phyloP scores from a whole-genome alignment of 805 yeast species.

The Ogataea trehalophila region DNA sequence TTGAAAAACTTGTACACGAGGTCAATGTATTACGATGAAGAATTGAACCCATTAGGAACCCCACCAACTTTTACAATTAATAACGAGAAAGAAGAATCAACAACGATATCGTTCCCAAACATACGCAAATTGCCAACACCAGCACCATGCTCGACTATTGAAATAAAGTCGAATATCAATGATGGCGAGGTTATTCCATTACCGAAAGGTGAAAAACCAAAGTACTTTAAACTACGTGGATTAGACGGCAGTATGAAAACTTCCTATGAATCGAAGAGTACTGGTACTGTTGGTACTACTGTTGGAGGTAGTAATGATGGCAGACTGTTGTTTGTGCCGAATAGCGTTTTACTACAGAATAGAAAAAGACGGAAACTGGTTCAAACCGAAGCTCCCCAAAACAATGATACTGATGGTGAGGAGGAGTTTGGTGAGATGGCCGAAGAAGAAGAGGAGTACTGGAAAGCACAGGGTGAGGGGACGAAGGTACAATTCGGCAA shows the following conservation, averaged over 20 bases:
- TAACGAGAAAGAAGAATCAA: constrained; percentile 16
- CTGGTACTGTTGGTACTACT: too few species aligned
- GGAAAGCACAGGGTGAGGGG: neutral
- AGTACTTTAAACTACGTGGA: constrained; percentile 35
- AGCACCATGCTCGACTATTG: constrained; percentile 13
- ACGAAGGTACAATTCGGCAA: neutral
- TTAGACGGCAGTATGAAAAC: constrained; percentile 13
- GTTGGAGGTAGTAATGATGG: too few species aligned
- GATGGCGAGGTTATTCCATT: constrained; percentile 14
- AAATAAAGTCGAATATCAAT: constrained; percentile 5
- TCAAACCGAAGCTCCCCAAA: neutral
- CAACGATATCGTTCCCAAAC: constrained; percentile 16
- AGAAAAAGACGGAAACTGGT: neutral
- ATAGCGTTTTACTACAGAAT: constrained; percentile 2
- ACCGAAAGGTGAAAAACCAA: constrained; percentile 42
- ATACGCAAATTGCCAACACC: constrained; percentile 35
- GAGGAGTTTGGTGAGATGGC: constrained; percentile 4
- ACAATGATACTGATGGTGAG: neutral
- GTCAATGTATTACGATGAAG: constrained; percentile 61
- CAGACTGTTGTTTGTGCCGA: too few species aligned
- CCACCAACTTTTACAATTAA: constrained; percentile 29
- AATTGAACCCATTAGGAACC: constrained; percentile 56
- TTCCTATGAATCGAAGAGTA: too few species aligned
- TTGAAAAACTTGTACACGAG: constrained; percentile 37
- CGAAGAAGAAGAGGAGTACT: constrained; percentile 18